Evolutionary conservation across 257 asterid species (phyloP).

Genomic region (Capsicum pubescens): DNA sequence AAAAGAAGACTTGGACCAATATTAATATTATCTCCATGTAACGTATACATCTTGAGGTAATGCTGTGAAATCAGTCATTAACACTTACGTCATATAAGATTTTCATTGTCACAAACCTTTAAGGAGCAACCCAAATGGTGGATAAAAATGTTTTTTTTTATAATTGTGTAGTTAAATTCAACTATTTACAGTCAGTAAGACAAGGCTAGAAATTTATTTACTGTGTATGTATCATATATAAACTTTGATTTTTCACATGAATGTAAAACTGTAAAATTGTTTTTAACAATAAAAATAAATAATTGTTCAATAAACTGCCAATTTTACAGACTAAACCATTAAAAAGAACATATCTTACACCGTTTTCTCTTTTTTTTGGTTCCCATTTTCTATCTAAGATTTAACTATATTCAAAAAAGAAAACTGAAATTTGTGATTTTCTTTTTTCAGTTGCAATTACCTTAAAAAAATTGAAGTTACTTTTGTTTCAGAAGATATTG

Average conservation of each 20-base stretch:
- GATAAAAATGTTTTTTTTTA: not conserved
- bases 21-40: not conserved
- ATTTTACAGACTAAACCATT: constrained; percentile 2
- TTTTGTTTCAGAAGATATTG: too few species aligned
- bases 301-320: not conserved
- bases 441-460: too few species aligned
- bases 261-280: not conserved
- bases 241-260: not conserved
- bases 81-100: not conserved
- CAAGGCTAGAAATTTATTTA: not conserved
- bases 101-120: not conserved
- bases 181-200: not conserved
- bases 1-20: too few species aligned
- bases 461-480: too few species aligned
- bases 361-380: not conserved
- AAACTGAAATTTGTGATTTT: too few species aligned
- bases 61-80: accelerated
- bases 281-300: constrained; percentile 16
- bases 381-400: not conserved
- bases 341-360: not conserved
- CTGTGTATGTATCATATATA: not conserved
- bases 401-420: not conserved
- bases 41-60: too few species aligned
- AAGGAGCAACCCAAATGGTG: not conserved
- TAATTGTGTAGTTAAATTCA: not conserved